Base-by-base conservation (phyloP, 2,329 filamentous ascomycete species). In the Fusarium sp. region DNA sequence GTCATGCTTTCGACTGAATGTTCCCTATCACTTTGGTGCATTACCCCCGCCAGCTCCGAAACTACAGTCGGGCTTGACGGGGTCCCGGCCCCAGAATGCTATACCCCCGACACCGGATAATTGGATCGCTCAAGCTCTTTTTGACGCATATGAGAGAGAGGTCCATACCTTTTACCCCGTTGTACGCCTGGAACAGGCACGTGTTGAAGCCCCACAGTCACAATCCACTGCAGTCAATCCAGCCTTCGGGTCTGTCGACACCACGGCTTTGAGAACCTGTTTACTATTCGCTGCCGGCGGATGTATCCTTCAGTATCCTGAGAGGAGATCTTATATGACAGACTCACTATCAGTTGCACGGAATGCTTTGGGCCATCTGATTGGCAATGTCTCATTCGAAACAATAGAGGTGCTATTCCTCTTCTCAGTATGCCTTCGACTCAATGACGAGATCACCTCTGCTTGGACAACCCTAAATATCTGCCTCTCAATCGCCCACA, bases 11-110 rank as follows among this genome's bases (percentile, higher is more conserved):
- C 56, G 58, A 6, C 23, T 62, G 0, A 55, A 60, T 5, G 35
- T 62, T 8, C 58, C 58, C 0, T 62, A 62, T 25, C 58, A 62
- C 14, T 62, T 62, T n/a, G 58, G 58, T 3, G 39, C 47, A 0
- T 62, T 30, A 8, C 27, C 56, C 0, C 33, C 41, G 0, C 20
- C 55, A 2, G 17, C 14, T 1, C 23, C 54, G 0, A 30, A 22
- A 1, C 14, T 4, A 2, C 22, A 25, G 4, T 30, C 56, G 6
- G n/a, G 9, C 22, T n/a, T 25, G 9, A 17, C n/a, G 7, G 27
- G 15, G 13, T 33, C 43, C 11, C 17, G 20, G 7, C 11, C 23
- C 2, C 46, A 22, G 3, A 22, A 43, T 0, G 17, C 4, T 2
- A 9, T 53, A 1, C 47, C 58, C 1, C 20, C 27, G 2, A 6